These are phyloP conservation scores for Hibiscus syriacus DNA, from an alignment of 345 rosid genomes.

Conservation along the genomic window DNA sequence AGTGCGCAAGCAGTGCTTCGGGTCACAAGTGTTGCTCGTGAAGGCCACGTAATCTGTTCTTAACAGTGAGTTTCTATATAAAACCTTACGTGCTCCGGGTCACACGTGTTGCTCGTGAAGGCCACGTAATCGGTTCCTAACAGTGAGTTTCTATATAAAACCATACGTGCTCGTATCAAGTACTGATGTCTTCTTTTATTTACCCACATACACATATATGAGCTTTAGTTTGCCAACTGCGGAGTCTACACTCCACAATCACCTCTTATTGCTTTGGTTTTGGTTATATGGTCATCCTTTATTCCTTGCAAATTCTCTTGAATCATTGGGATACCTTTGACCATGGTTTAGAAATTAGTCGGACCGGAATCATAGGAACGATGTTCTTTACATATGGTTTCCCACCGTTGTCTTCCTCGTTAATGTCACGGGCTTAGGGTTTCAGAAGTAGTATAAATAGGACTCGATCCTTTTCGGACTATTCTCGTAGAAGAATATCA, in stretches of 20 bases:
- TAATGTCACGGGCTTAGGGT: neutral
- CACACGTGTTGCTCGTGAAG: conserved; percentile 53
- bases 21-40: conserved; percentile 54
- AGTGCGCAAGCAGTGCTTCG: conserved; percentile 92
- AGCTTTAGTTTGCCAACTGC: conserved; percentile 25
- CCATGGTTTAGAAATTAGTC: conserved; percentile 22
- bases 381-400: neutral
- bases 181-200: conserved; percentile 10
- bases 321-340: conserved; percentile 17
- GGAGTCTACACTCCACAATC: conserved; percentile 7
- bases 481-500: neutral
- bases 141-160: conserved; percentile 7
- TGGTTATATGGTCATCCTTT: conserved; percentile 1
- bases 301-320: conserved; percentile 36
- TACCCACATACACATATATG: conserved; percentile 6
- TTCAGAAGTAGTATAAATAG: neutral
- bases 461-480: conserved; percentile 10
- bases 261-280: conserved; percentile 7
- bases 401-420: neutral
- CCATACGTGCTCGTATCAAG: conserved; percentile 12
- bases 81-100: no score
- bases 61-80: conserved; percentile 16
- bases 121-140: conserved; percentile 48
- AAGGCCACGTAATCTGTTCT: conserved; percentile 48
- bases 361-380: conserved; percentile 18